phyloP scores from a whole-genome alignment of 1,139 yeast genomes.

The Ogataea hybrid region DNA sequence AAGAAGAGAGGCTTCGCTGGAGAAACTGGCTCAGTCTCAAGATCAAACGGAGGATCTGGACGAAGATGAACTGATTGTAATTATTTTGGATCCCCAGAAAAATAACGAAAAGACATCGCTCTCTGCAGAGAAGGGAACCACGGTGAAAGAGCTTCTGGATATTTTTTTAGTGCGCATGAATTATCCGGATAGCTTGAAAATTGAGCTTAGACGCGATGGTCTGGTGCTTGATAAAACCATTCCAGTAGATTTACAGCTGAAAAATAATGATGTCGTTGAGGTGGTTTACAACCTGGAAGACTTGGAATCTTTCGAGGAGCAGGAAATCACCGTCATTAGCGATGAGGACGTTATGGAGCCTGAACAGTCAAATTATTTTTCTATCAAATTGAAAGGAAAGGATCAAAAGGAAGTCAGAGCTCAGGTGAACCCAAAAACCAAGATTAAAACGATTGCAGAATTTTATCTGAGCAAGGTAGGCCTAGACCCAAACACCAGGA shows the following conservation, averaged over 20 bases:
- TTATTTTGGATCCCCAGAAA: conserved; percentile 5
- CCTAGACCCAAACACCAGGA: conserved; percentile 33
- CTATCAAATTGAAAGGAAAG: conserved; percentile 58
- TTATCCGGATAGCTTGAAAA: conserved; percentile 19
- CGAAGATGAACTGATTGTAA: conserved; percentile 11
- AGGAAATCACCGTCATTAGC: conserved; percentile 1
- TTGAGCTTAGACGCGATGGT: conserved; percentile 15
- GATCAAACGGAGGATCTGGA: conserved; percentile 1
- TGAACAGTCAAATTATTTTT: conserved; percentile 35
- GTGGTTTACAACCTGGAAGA: conserved; percentile 15
- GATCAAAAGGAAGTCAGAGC: conserved; percentile 60
- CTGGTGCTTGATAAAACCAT: conserved; percentile 4
- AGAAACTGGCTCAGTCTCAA: conserved; percentile 6
- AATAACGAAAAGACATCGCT: conserved; percentile 8
- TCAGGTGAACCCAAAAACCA: conserved; percentile 56
- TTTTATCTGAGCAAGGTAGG: conserved; percentile 49
- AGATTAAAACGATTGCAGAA: conserved; percentile 46
- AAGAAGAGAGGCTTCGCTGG: conserved; percentile 10
- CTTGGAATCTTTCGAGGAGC: conserved; percentile 2
- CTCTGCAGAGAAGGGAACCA: conserved; percentile 9
- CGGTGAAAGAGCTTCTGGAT: conserved; percentile 17
- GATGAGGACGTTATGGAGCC: conserved; percentile 3
- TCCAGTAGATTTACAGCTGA: conserved; percentile 11
- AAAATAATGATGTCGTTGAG: conserved; percentile 14
- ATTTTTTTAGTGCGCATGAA: conserved; percentile 19